Percentiles rank a stretch among this genome's conserved stretches.
These are phyloP conservation scores for Calendula officinalis DNA, from an alignment of 129 eudicot species.

Conservation along the genomic window DNA sequence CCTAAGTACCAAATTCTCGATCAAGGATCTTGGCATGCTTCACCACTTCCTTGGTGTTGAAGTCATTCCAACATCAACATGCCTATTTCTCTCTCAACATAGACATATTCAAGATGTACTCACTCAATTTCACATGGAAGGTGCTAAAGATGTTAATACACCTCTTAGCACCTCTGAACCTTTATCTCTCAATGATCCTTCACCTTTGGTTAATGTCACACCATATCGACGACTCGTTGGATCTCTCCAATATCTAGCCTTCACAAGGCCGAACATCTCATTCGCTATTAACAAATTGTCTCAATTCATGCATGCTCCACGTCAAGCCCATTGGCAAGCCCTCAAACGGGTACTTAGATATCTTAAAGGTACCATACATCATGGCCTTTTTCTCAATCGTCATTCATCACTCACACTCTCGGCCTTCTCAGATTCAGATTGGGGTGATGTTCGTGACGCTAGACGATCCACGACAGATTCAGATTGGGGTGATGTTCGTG, in stretches of 20 bases:
- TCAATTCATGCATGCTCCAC: neutral
- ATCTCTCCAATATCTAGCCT: neutral
- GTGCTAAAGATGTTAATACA: neutral
- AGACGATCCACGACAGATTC: neutral
- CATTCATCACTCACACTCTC: neutral
- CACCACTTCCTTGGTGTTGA: constrained; percentile 2
- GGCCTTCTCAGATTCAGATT: neutral
- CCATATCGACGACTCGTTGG: neutral
- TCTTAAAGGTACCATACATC: neutral
- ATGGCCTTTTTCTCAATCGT: neutral
- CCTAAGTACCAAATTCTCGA: neutral
- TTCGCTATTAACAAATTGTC: neutral
- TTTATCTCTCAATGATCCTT: neutral
- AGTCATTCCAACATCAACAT: neutral
- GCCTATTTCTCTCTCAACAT: neutral
- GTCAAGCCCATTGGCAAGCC: neutral
- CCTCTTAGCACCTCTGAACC: neutral
- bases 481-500: neutral
- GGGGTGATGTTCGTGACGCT: neutral
- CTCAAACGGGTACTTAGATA: neutral
- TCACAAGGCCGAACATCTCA: neutral
- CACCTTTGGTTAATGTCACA: neutral
- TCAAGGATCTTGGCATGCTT: neutral
- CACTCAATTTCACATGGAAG: neutral
- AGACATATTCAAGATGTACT: neutral